Percentiles rank a stretch among this genome's conserved stretches.
phyloP scores from a whole-genome alignment of 2,329 filamentous ascomycete genomes.

The Colletotrichum tanaceti region DNA sequence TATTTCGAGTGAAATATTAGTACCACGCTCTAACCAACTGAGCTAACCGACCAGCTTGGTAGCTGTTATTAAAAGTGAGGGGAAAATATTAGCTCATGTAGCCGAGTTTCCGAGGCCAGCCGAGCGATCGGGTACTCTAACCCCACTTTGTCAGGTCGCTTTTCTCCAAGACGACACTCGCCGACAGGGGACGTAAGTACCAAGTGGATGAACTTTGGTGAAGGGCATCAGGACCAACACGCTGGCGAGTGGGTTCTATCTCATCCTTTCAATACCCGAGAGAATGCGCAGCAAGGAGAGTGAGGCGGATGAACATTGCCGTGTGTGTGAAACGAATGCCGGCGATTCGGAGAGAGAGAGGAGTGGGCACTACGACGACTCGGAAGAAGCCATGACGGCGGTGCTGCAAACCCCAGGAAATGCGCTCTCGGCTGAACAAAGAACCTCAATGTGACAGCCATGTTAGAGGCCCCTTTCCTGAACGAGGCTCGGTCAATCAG shows the following conservation, averaged over 20 bases:
- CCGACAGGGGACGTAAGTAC: too few relatives aligned
- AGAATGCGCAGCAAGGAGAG: not conserved
- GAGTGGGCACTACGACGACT: not conserved
- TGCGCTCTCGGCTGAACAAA: not conserved
- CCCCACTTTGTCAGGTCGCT: not conserved
- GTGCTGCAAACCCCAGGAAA: not conserved
- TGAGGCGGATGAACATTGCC: not conserved
- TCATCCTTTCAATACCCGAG: too few relatives aligned
- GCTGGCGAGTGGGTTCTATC: too few relatives aligned
- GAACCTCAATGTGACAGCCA: slow-evolving; percentile 9
- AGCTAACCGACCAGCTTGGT: slow-evolving; percentile 16
- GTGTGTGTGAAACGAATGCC: not conserved
- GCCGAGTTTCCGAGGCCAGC: not conserved
- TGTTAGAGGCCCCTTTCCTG: slow-evolving; percentile 1
- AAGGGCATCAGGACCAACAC: not conserved
- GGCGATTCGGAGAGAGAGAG: not conserved
- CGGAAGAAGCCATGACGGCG: not conserved
- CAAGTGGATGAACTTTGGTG: not conserved
- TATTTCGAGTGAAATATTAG: slow-evolving; percentile 15
- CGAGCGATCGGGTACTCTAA: not conserved
- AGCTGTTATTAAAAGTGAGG: not conserved
- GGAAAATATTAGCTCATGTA: not conserved
- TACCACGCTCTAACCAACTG: slow-evolving; percentile 24
- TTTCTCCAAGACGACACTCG: too few relatives aligned
- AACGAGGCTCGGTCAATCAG: slow-evolving; percentile 7